These are phyloP conservation scores for Cladophialophora carrionii DNA, from an alignment of 2,329 filamentous ascomycete genomes.

Conservation along the genomic window DNA sequence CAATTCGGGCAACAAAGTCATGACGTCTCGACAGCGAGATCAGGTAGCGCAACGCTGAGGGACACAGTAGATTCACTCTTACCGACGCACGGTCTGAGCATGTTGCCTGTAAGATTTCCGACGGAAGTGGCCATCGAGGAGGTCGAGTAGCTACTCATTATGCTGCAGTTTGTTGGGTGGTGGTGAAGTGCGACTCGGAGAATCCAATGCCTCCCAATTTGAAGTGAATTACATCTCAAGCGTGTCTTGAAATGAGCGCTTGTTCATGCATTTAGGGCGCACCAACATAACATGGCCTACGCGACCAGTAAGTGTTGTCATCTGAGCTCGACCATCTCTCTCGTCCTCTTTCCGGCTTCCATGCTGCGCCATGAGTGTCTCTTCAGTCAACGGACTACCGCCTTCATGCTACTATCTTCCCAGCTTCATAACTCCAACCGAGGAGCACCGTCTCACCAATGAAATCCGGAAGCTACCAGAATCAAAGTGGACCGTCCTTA, in stretches of 20 bases:
- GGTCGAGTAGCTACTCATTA: not conserved
- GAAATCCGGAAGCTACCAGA: slow-evolving; percentile 69
- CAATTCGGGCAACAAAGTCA: slow-evolving; percentile 12
- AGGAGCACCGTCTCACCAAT: slow-evolving; percentile 71
- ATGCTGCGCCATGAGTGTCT: slow-evolving; percentile 46
- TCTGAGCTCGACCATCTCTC: not conserved
- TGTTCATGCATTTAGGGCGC: not conserved
- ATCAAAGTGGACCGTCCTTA: slow-evolving; percentile 81
- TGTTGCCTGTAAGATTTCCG: not conserved
- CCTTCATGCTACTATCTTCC: slow-evolving; percentile 79
- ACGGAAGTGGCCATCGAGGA: not conserved
- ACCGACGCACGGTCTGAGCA: not conserved
- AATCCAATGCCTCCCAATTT: not conserved
- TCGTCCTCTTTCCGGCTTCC: not conserved
- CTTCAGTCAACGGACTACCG: slow-evolving; percentile 61
- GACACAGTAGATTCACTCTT: not conserved
- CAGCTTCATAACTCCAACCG: slow-evolving; percentile 75
- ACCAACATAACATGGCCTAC: not conserved
- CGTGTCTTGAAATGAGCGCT: not conserved
- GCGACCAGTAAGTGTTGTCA: slow-evolving; percentile 7
- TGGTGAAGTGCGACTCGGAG: not conserved
- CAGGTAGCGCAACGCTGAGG: not conserved
- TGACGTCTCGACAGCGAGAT: slow-evolving; percentile 18
- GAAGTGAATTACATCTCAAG: not conserved
- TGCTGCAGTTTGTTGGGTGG: not conserved